These are phyloP conservation scores for Trypanosoma rangeli DNA, from an alignment of 208 protist species.

Conservation along the genomic window DNA sequence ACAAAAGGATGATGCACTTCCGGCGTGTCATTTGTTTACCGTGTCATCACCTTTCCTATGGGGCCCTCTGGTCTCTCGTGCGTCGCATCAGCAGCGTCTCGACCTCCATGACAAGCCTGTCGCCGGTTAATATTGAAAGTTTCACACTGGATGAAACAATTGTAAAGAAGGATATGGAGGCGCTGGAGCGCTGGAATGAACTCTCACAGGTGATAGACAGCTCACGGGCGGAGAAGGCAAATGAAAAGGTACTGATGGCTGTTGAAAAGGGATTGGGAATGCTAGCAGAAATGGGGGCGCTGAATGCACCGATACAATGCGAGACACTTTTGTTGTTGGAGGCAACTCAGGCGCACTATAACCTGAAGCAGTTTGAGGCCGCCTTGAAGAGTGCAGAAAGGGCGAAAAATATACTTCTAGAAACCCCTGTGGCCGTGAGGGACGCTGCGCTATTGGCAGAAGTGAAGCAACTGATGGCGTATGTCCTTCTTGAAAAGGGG, in stretches of 20 bases:
- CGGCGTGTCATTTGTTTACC: slow-evolving; percentile 8
- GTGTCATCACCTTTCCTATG: not conserved
- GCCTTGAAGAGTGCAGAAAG: slow-evolving; percentile 47
- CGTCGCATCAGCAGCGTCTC: not conserved
- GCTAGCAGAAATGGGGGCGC: slow-evolving; percentile 62
- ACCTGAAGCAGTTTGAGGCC: slow-evolving; percentile 52
- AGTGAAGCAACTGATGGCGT: slow-evolving; percentile 73
- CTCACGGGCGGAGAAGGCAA: slow-evolving; percentile 36
- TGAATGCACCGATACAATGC: slow-evolving; percentile 83
- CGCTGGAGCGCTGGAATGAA: slow-evolving; percentile 68
- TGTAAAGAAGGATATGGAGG: slow-evolving; percentile 72
- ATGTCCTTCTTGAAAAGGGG: slow-evolving; percentile 51
- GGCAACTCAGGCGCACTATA: slow-evolving; percentile 82
- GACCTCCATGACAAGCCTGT: slow-evolving; percentile 1
- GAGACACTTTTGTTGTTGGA: slow-evolving; percentile 85
- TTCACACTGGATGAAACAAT: slow-evolving; percentile 88
- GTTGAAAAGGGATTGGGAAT: slow-evolving; percentile 60
- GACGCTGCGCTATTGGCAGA: slow-evolving; percentile 82
- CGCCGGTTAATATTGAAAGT: slow-evolving; percentile 79
- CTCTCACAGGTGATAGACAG: slow-evolving; percentile 59
- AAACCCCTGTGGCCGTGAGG: slow-evolving; percentile 33
- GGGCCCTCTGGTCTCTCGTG: not conserved
- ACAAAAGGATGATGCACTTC: slow-evolving; percentile 7
- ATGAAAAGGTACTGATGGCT: slow-evolving; percentile 43
- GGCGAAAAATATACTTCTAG: slow-evolving; percentile 51